phyloP scores from a whole-genome alignment of 2,329 filamentous ascomycete genomes.

The Corniculantispora saksenae region DNA sequence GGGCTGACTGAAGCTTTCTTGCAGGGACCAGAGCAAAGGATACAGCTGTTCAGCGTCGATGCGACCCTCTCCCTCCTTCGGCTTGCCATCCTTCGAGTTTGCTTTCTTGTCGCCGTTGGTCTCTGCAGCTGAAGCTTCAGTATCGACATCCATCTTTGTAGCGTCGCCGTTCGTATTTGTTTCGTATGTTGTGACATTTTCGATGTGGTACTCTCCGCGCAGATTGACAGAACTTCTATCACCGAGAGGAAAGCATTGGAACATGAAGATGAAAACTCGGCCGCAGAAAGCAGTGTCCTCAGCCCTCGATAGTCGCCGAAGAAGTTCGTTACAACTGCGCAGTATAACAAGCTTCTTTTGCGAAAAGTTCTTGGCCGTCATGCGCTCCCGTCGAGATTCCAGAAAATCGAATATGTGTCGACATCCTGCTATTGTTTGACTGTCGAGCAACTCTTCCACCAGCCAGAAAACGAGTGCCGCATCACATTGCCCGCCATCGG shows the following conservation, averaged over 20 bases:
- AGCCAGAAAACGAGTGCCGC: slow-evolving; percentile 84
- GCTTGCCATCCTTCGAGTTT: slow-evolving; percentile 36
- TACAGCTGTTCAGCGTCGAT: slow-evolving; percentile 76
- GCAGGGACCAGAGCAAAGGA: slow-evolving; percentile 89
- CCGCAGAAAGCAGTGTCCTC: slow-evolving; percentile 98
- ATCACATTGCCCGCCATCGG: slow-evolving; percentile 77
- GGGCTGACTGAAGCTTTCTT: slow-evolving; percentile 89
- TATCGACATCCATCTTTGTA: slow-evolving; percentile 65
- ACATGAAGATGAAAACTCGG: slow-evolving; percentile 96
- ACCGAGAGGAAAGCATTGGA: slow-evolving; percentile 93
- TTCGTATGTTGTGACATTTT: slow-evolving; percentile 87
- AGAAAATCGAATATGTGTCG: slow-evolving; percentile 91
- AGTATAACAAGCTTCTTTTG: slow-evolving; percentile 87
- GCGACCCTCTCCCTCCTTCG: slow-evolving; percentile 50
- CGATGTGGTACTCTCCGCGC: slow-evolving; percentile 90
- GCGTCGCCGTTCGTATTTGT: slow-evolving; percentile 38
- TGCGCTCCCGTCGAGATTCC: slow-evolving; percentile 86
- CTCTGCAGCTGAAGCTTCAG: slow-evolving; percentile 40
- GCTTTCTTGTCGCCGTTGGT: slow-evolving; percentile 15
- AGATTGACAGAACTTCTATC: slow-evolving; percentile 98
- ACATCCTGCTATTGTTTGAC: slow-evolving; percentile 90
- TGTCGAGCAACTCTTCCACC: slow-evolving; percentile 92
- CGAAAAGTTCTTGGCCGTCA: slow-evolving; percentile 77
- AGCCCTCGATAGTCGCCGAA: slow-evolving; percentile 90
- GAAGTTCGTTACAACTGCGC: slow-evolving; percentile 90